phyloP scores from a whole-genome alignment of 1,284 basidiomycete genomes.

The Cutaneotrichosporon sp. region DNA sequence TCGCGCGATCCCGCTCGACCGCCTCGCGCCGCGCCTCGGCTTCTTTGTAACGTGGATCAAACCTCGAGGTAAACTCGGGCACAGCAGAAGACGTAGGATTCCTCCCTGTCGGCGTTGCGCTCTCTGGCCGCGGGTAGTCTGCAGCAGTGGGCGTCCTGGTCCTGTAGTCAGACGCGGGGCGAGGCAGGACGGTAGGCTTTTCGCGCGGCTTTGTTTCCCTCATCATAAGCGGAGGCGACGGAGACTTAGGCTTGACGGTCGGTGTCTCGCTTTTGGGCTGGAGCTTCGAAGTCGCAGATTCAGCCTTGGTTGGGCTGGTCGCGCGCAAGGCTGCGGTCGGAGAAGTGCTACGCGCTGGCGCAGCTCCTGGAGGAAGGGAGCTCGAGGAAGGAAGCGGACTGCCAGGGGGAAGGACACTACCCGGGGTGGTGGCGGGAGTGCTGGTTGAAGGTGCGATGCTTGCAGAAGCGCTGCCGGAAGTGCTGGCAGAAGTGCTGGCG shows the following conservation, averaged over 20 bases:
- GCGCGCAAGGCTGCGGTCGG: not conserved
- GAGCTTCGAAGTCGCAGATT: not conserved
- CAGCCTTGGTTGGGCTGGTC: not conserved
- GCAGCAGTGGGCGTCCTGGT: not conserved
- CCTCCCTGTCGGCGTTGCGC: not conserved
- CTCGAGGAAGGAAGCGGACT: not conserved
- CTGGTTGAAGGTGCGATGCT: no score
- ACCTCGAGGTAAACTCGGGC: conserved; percentile 3
- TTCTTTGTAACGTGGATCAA: conserved; percentile 5
- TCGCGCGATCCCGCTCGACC: not conserved
- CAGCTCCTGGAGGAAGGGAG: not conserved
- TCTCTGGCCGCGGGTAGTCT: not conserved
- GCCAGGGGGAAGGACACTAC: no score
- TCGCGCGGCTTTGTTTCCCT: no score
- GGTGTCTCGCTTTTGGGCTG: not conserved
- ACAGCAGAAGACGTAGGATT: not conserved
- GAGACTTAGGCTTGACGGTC: not conserved
- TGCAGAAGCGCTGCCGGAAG: no score
- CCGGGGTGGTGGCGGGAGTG: no score
- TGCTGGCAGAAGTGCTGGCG: no score
- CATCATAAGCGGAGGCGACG: not conserved
- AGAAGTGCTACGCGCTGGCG: not conserved
- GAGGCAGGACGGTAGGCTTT: not conserved
- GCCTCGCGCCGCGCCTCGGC: not conserved
- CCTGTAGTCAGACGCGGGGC: not conserved